Conservation (phyloP, 164 flowering plant genomes). For the Platanus orientalis region DNA sequence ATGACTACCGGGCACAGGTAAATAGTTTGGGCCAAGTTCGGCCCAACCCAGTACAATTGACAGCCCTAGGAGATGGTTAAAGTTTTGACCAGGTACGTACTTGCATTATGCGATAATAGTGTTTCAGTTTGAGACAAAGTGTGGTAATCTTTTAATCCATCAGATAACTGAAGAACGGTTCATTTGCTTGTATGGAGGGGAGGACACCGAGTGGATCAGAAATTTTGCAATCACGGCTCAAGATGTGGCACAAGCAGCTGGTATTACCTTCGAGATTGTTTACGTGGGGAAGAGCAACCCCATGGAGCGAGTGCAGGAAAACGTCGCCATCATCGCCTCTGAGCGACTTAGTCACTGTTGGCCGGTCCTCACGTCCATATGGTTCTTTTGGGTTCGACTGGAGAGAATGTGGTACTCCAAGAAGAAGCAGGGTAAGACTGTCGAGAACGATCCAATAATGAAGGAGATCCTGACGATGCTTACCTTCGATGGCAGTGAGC, state of each 20-base stretch:
- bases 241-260: conserved; percentile 23
- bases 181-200: conserved; percentile 66
- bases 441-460: conserved; percentile 27
- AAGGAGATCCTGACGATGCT: conserved; percentile 40
- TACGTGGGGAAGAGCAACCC: conserved; percentile 44
- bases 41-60: too few species aligned
- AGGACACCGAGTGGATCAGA: conserved; percentile 54
- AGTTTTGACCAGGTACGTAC: too few species aligned
- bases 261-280: conserved; percentile 43
- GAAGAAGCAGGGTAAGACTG: conserved; percentile 15
- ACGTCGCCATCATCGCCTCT: conserved; percentile 24
- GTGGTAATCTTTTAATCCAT: too few species aligned
- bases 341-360: conserved; percentile 24
- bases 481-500: conserved; percentile 17
- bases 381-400: conserved; percentile 62
- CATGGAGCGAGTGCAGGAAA: conserved; percentile 21
- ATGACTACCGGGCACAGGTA: too few species aligned
- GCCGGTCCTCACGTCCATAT: conserved; percentile 1
- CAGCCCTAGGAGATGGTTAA: too few species aligned
- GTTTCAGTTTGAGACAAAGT: too few species aligned
- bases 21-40: too few species aligned
- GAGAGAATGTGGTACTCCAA: conserved; percentile 54
- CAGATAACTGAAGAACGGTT: conserved; percentile 62
- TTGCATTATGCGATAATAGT: too few species aligned
- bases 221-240: conserved; percentile 35